Evolutionary conservation across 2,329 filamentous ascomycete species (phyloP).

Genomic region (Colletotrichum sp.): DNA sequence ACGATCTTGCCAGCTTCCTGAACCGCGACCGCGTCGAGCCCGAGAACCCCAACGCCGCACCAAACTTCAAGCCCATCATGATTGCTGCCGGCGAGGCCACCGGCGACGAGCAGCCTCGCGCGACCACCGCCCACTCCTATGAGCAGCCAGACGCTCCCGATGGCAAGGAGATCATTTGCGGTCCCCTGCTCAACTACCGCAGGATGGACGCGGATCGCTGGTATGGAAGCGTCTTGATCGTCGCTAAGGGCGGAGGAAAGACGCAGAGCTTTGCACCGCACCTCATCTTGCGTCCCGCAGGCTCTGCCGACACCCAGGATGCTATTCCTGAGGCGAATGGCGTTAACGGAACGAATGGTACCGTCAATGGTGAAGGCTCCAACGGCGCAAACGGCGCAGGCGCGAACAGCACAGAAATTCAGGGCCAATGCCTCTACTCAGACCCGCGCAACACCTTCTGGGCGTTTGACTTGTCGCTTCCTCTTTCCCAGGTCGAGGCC

Average conservation of each 20-base stretch:
- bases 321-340: conserved; percentile 29
- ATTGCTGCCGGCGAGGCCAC: conserved; percentile 44
- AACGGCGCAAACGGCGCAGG: conserved; percentile 28
- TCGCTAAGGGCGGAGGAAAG: conserved; percentile 74
- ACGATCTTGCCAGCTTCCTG: conserved; percentile 61
- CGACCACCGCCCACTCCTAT: conserved; percentile 15
- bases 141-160: conserved; percentile 35
- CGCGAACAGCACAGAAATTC: conserved; percentile 38
- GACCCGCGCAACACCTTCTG: conserved; percentile 82
- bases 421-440: conserved; percentile 67
- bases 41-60: conserved; percentile 31
- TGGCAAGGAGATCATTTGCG: conserved; percentile 69
- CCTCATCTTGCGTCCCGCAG: conserved; percentile 57
- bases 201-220: conserved; percentile 73
- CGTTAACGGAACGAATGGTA: conserved; percentile 30
- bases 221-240: conserved; percentile 86
- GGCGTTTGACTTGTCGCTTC: conserved; percentile 84
- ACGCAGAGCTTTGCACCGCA: conserved; percentile 63
- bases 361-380: conserved; percentile 32
- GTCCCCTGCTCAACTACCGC: conserved; percentile 80
- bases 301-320: conserved; percentile 27
- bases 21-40: conserved; percentile 59
- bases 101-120: conserved; percentile 26
- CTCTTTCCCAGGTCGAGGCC: conserved; percentile 72
- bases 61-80: conserved; percentile 54